phyloP scores from a whole-genome alignment of 805 yeast species.

The Yarrowia deformans region DNA sequence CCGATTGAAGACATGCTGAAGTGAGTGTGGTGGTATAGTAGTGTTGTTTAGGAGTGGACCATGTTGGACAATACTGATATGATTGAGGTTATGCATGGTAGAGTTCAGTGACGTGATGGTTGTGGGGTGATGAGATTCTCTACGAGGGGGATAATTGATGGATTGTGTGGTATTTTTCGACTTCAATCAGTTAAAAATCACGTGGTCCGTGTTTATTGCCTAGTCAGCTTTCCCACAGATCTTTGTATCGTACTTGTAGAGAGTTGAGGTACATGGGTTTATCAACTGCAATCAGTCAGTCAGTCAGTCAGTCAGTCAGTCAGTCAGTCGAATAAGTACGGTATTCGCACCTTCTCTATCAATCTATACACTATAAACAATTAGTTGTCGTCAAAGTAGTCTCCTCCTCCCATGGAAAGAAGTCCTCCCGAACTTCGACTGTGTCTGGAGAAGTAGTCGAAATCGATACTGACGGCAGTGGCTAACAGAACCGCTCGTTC shows the following conservation, averaged over 20 bases:
- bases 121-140: neutral
- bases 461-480: slow-evolving; percentile 90
- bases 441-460: slow-evolving; percentile 96
- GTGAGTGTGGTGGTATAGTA: neutral
- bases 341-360: no score
- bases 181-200: no score
- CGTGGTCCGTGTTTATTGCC: neutral
- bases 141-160: no score
- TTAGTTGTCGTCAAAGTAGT: neutral
- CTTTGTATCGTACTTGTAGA: no score
- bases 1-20: slow-evolving; percentile 44
- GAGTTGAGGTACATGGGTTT: no score
- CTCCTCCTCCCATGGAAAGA: slow-evolving; percentile 53
- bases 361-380: slow-evolving; percentile 19
- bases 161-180: no score
- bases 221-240: slow-evolving; percentile 2
- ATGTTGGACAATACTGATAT: slow-evolving; percentile 8
- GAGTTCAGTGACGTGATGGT: slow-evolving; percentile 3
- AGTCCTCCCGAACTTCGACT: slow-evolving; percentile 58
- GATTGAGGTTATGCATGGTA: slow-evolving; percentile 31
- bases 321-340: no score
- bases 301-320: no score
- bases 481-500: slow-evolving; percentile 87
- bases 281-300: no score
- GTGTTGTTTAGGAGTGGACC: neutral